Conservation (phyloP, 1,284 basidiomycete genomes). For the Ceratobasidium sp. region DNA sequence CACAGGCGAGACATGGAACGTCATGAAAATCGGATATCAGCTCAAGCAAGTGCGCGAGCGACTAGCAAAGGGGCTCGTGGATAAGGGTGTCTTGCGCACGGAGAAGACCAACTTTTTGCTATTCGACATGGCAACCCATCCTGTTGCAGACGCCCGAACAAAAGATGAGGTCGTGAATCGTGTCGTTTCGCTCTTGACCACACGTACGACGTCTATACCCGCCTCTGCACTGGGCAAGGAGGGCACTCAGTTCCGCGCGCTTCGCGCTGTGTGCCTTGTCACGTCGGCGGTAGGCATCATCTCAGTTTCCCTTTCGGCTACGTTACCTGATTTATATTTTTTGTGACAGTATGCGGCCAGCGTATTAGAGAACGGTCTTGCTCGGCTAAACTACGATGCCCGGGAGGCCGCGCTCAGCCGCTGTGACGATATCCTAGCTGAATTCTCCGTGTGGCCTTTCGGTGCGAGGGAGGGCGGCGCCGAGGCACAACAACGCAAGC, state of each 20-base stretch:
- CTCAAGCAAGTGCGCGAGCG: conserved; percentile 97
- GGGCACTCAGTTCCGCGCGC: conserved; percentile 81
- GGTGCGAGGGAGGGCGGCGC: conserved; percentile 61
- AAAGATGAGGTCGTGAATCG: conserved; percentile 88
- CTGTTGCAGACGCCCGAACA: conserved; percentile 89
- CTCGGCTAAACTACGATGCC: conserved; percentile 88
- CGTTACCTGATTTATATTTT: conserved; percentile 52
- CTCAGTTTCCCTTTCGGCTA: background rate
- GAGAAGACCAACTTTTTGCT: conserved; percentile 97
- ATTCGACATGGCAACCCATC: conserved; percentile 99
- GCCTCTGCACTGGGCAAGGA: conserved; percentile 76
- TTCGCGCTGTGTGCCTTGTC: conserved; percentile 86
- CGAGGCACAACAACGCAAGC: conserved; percentile 56
- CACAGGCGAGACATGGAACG: conserved; percentile 97
- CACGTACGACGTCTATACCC: conserved; percentile 86
- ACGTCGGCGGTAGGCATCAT: conserved; percentile 70
- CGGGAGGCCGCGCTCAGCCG: conserved; percentile 90
- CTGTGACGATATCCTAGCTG: conserved; percentile 91
- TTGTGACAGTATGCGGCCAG: conserved; percentile 79
- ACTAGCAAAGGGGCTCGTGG: conserved; percentile 95
- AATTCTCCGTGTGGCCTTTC: conserved; percentile 92
- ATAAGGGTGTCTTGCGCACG: conserved; percentile 96
- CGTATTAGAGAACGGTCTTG: conserved; percentile 94
- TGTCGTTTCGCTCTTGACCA: conserved; percentile 81
- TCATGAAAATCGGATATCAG: conserved; percentile 98